Evolutionary conservation across 2,329 filamentous ascomycete species (phyloP).

Genomic region (Dissoconium aciculare): DNA sequence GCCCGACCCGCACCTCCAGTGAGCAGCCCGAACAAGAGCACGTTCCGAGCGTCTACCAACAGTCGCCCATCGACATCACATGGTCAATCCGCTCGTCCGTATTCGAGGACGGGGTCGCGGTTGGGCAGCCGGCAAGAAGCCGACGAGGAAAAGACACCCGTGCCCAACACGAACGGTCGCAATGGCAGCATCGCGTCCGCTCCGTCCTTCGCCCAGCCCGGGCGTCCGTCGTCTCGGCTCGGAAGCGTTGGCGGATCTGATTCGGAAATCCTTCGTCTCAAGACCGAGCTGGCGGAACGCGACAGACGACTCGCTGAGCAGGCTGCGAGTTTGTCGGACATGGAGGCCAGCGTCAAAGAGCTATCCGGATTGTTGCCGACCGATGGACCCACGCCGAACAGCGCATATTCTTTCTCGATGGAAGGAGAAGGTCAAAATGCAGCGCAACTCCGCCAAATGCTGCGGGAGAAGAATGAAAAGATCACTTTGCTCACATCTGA

Average conservation of each 20-base stretch:
- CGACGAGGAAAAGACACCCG: slow-evolving; percentile 22
- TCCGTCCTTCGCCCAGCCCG: slow-evolving; percentile 23
- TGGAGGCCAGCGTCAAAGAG: slow-evolving; percentile 78
- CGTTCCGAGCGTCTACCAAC: slow-evolving; percentile 37
- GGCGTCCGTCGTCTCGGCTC: slow-evolving; percentile 25
- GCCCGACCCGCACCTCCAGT: slow-evolving; percentile 29
- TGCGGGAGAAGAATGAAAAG: slow-evolving; percentile 93
- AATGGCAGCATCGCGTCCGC: slow-evolving; percentile 24
- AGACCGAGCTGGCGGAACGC: slow-evolving; percentile 61
- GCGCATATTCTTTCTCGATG: slow-evolving; percentile 5
- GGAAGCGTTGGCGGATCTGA: slow-evolving; percentile 17
- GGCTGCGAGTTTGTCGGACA: slow-evolving; percentile 64
- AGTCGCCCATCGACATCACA: slow-evolving; percentile 27
- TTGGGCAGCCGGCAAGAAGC: slow-evolving; percentile 29
- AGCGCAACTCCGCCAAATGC: slow-evolving; percentile 57
- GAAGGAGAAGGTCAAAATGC: slow-evolving; percentile 49
- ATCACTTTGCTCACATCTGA: slow-evolving; percentile 85
- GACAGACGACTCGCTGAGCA: slow-evolving; percentile 85
- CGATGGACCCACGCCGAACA: slow-evolving; percentile 25
- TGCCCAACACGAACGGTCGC: slow-evolving; percentile 33
- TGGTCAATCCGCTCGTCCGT: slow-evolving; percentile 27
- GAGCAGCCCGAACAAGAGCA: slow-evolving; percentile 17
- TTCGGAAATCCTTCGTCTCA: slow-evolving; percentile 55
- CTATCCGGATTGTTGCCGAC: slow-evolving; percentile 55
- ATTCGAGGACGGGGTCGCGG: slow-evolving; percentile 34